Evolutionary conservation across 306 rosid genomes (phyloP), one percentile per base, ranked within the genome.

Genomic region (Vachellia collinsii): DNA sequence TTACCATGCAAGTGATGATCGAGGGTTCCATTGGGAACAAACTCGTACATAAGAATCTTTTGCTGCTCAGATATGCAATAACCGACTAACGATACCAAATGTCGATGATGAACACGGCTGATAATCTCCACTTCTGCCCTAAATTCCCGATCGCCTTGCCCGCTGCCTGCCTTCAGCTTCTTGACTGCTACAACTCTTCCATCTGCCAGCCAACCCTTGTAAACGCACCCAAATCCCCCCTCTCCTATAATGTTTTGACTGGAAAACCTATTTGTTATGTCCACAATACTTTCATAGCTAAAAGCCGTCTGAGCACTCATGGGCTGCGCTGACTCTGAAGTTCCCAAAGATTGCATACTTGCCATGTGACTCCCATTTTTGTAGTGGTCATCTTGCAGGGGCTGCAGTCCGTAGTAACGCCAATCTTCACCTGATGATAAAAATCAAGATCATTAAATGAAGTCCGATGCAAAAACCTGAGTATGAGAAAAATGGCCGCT

Each of bases 181-280:
- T 95, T 95, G 23, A 95, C 96, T 1, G 99, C 99, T 41, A 95
- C 99, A 58, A 7, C 37, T 78, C 63, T 93, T 72, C 98, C 97
- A 8, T 89, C 96, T 0, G 77, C 84, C 50, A 95, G 61, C 77
- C 77, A 68, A 29, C 98, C 99, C 85, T 88, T 87, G 91, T 87
- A 93, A 36, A 95, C 99, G 59, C 80, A 85, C 22, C 99, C 99
- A 72, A 95, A 95, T 20, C 99, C 99, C 39, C 99, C 99, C 77
- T 91, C 89, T 6, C 99, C 98, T 3, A 95, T 82, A 41, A 95
- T 70, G 54, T 95, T 88, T 77, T 91, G 81, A 19, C 80, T 77
- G 11, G 92, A 87, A 82, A 95, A 93, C 12, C 89, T 86, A 11
- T 82, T 76, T 2, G 99, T 95, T 48, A 95, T 85, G 70, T 93